Evolutionary conservation across 352 stramenopile genomes (phyloP), one percentile per base, ranked within the genome.

Genomic region (Pythium dissotocum): DNA sequence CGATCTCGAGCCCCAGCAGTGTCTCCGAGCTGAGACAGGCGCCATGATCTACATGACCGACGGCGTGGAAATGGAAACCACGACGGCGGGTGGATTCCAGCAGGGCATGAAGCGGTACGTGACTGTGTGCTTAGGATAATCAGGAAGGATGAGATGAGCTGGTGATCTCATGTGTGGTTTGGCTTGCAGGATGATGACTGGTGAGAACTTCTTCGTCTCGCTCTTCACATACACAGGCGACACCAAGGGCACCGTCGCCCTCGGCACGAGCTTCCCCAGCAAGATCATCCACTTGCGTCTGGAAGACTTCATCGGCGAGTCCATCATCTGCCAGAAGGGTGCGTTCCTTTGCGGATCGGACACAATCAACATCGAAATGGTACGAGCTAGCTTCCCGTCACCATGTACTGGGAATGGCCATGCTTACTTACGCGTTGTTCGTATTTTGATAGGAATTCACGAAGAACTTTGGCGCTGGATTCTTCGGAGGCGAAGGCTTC

Each of bases 21-120:
- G 94, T 30, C 73, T 99, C 36, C 82, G 95, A 35, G 93, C 94
- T 6, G 94, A 99, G 73, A 96, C 82, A 14, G 94, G 94, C 7
- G 89, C 94, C 16, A 98, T 99, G 88, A 90, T 98, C 52, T 99
- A 98, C 78, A 98, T 98, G 94, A 98, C 92, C 7, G 81, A 98
- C 36, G 90, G 90, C 32, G 83, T 98, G 7, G 78, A 91, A 33
- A 97, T 98, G 86, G 83, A 97, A 51, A 98, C 90, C 35, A 94
- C 82, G 0, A 97, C 89, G 8, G 93, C 90, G n/a, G 94, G 90
- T n/a, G 95, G 93, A 4, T 76, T 98, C 35, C 85, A 90, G 8
- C 77, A 93, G 66, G 93, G 89, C 26, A 79, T 97, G 57, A 88
- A 94, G 71, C 82, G 93, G 70, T 92, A 44, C 63, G 72, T 69